Evolutionary conservation across 108 stramenopile genomes (phyloP).

Genomic region (Cyclostephanos invisitatus): DNA sequence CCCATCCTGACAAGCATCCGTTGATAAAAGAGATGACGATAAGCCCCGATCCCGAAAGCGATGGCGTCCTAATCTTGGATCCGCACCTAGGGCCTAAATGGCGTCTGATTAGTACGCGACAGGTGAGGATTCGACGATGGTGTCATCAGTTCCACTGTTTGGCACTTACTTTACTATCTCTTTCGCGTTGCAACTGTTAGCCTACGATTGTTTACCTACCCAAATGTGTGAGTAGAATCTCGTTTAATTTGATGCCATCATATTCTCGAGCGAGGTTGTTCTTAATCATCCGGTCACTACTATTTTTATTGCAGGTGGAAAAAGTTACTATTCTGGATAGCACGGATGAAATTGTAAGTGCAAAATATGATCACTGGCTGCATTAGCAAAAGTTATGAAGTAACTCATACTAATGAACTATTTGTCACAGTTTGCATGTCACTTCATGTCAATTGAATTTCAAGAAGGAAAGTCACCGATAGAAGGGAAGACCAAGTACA

Average conservation of each 20-base stretch:
- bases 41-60: slow-evolving; percentile 81
- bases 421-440: slow-evolving; percentile 33
- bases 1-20: slow-evolving; percentile 83
- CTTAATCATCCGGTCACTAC: background rate
- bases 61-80: slow-evolving; percentile 85
- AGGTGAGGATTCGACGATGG: slow-evolving; percentile 6
- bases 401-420: background rate
- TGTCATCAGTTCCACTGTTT: background rate
- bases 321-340: slow-evolving; percentile 76
- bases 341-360: slow-evolving; percentile 64
- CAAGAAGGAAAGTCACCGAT: slow-evolving; percentile 74
- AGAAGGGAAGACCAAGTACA: slow-evolving; percentile 57
- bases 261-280: background rate
- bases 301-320: slow-evolving; percentile 55
- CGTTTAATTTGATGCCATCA: background rate
- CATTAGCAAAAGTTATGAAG: background rate
- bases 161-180: background rate
- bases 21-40: slow-evolving; percentile 83
- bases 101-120: slow-evolving; percentile 61
- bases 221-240: slow-evolving; percentile 38
- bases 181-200: slow-evolving; percentile 19
- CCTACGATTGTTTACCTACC: slow-evolving; percentile 78
- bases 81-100: slow-evolving; percentile 84
- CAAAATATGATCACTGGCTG: background rate
- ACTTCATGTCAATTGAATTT: slow-evolving; percentile 79